These are phyloP conservation scores for Wickerhamomyces sp. DNA, from an alignment of 1,139 yeast species.

Conservation along the genomic window DNA sequence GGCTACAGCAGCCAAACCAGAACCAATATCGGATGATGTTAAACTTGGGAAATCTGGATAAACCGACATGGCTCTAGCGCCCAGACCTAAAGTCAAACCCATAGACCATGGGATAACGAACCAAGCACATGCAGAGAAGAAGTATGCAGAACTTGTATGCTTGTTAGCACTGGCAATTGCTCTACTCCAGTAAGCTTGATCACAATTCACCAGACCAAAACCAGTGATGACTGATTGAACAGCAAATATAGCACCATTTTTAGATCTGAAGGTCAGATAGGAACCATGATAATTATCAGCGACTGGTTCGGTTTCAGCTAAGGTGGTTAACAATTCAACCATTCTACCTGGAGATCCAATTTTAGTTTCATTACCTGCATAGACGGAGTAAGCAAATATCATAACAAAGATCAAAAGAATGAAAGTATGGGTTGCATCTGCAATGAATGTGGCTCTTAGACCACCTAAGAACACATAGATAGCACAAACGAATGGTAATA, in stretches of 20 bases:
- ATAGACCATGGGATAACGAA: slow-evolving; percentile 38
- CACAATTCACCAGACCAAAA: slow-evolving; percentile 33
- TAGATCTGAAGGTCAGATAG: slow-evolving; percentile 41
- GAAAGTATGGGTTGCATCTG: slow-evolving; percentile 43
- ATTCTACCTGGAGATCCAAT: slow-evolving; percentile 44
- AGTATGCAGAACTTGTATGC: slow-evolving; percentile 36
- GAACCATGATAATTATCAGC: slow-evolving; percentile 43
- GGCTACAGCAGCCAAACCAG: slow-evolving; percentile 41
- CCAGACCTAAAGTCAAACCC: slow-evolving; percentile 40
- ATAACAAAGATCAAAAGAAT: slow-evolving; percentile 35
- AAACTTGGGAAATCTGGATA: slow-evolving; percentile 29
- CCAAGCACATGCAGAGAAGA: slow-evolving; percentile 42
- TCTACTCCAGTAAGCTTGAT: slow-evolving; percentile 35
- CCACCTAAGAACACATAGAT: slow-evolving; percentile 42
- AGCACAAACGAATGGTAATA: slow-evolving; percentile 37
- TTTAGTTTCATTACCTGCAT: slow-evolving; percentile 31
- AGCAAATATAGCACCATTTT: slow-evolving; percentile 35
- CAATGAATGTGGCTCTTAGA: slow-evolving; percentile 40
- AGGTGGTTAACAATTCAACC: slow-evolving; percentile 38
- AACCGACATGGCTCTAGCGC: slow-evolving; percentile 30
- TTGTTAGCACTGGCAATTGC: slow-evolving; percentile 39
- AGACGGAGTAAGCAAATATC: slow-evolving; percentile 39
- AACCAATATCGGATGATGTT: slow-evolving; percentile 22
- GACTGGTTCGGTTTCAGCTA: slow-evolving; percentile 32
- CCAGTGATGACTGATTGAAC: slow-evolving; percentile 32